These are phyloP conservation scores for Xenosphaeropsis pyriputrescens DNA, from an alignment of 2,329 filamentous ascomycete species.

Conservation along the genomic window DNA sequence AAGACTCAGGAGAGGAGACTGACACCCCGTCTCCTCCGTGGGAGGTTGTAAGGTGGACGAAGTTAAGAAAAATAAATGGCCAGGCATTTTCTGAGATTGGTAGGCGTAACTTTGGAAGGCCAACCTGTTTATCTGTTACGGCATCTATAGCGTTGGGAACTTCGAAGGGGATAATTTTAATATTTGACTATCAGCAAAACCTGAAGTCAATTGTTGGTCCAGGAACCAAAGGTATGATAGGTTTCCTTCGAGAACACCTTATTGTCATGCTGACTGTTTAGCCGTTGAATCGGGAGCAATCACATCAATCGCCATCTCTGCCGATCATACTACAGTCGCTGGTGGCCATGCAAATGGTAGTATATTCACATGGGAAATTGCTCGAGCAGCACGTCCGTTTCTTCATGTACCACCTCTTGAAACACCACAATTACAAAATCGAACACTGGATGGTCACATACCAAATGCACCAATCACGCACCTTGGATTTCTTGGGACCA, in stretches of 20 bases:
- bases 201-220: constrained; percentile 87
- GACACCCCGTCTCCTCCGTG: constrained; percentile 71
- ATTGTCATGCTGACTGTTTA: constrained; percentile 24
- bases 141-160: constrained; percentile 84
- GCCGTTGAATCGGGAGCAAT: constrained; percentile 83
- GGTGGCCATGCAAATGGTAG: constrained; percentile 79
- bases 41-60: constrained; percentile 96
- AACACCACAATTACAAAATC: constrained; percentile 43
- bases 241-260: too few relatives aligned
- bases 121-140: constrained; percentile 80
- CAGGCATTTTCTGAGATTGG: constrained; percentile 89
- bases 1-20: constrained; percentile 48
- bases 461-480: constrained; percentile 68
- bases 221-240: constrained; percentile 63
- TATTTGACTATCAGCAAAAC: constrained; percentile 96
- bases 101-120: constrained; percentile 80
- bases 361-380: constrained; percentile 95
- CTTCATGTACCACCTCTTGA: constrained; percentile 72
- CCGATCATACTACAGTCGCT: constrained; percentile 84
- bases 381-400: constrained; percentile 71
- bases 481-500: constrained; percentile 84
- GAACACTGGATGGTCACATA: constrained; percentile 70
- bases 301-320: constrained; percentile 78
- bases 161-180: constrained; percentile 81
- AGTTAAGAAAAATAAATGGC: constrained; percentile 72